Percentiles rank a stretch among this genome's conserved stretches.
These are phyloP conservation scores for Pyrus betulifolia DNA, from an alignment of 306 rosid genomes.

Conservation along the genomic window DNA sequence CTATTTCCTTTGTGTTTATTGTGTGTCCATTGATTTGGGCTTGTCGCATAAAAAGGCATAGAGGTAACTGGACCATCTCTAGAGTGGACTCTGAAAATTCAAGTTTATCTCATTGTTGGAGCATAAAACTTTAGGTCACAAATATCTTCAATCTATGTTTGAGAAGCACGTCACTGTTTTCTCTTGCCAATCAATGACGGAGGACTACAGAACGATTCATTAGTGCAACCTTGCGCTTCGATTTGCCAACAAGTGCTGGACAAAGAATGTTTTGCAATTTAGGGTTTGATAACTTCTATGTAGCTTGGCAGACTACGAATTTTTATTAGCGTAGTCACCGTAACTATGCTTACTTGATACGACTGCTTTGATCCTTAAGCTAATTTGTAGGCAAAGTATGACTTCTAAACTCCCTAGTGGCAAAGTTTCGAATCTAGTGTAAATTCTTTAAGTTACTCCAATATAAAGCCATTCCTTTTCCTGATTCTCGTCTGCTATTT, in stretches of 20 bases:
- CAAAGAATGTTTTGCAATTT: too few relatives aligned
- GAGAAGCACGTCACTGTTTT: too few relatives aligned
- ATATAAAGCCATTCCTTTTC: conserved; percentile 7
- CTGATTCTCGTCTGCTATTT: not conserved
- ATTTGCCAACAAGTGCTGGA: too few relatives aligned
- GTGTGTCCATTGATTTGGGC: not conserved
- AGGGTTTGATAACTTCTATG: too few relatives aligned
- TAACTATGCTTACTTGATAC: not conserved
- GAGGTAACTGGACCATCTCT: not conserved
- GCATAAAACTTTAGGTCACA: not conserved
- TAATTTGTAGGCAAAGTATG: conserved; percentile 9
- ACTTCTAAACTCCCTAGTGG: not conserved
- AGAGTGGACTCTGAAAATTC: not conserved
- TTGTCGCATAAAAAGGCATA: not conserved
- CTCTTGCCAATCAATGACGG: not conserved
- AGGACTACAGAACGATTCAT: too few relatives aligned
- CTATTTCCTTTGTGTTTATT: not conserved
- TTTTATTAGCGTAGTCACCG: too few relatives aligned
- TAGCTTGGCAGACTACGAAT: too few relatives aligned
- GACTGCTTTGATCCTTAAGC: not conserved
- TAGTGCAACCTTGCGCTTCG: too few relatives aligned
- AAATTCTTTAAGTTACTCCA: not conserved
- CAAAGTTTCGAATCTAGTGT: not conserved
- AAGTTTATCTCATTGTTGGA: too few relatives aligned
- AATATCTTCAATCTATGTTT: too few relatives aligned